Percentiles rank a stretch among this genome's conserved stretches.
phyloP scores from a whole-genome alignment of 257 asterid genomes.

The Schizonepeta tenuifolia region DNA sequence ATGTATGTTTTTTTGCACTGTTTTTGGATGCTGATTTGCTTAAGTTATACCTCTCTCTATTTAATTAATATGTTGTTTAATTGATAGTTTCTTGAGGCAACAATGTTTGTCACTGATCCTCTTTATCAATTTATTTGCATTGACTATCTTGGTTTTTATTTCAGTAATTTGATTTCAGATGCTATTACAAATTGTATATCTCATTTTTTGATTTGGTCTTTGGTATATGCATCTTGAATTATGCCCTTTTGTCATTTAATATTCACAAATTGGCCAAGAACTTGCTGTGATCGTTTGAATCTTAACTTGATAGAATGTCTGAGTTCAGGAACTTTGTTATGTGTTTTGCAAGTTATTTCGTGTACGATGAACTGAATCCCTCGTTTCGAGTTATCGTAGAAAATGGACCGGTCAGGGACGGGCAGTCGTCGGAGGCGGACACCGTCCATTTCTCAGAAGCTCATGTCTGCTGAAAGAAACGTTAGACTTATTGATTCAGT shows the following conservation, averaged over 20 bases:
- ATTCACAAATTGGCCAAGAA: background rate
- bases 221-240: background rate
- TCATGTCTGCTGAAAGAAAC: conserved; percentile 45
- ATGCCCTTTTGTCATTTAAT: background rate
- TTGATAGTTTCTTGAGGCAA: too few species aligned
- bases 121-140: too few species aligned
- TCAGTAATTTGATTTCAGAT: background rate
- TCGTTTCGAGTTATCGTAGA: conserved; percentile 45
- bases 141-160: too few species aligned
- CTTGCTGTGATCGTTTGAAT: background rate
- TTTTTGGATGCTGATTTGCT: background rate
- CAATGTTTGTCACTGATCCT: too few species aligned
- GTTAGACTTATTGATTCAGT: conserved; percentile 58
- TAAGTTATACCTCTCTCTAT: too few species aligned
- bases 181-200: background rate
- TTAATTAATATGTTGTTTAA: too few species aligned
- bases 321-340: background rate
- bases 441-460: conserved; percentile 68
- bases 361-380: background rate
- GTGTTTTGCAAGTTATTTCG: background rate
- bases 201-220: background rate
- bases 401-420: conserved; percentile 70
- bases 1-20: background rate
- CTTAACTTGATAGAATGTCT: background rate
- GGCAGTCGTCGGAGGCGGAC: conserved; percentile 63